phyloP scores from a whole-genome alignment of 148 eudicot species.

The Chenopodium quinoa region DNA sequence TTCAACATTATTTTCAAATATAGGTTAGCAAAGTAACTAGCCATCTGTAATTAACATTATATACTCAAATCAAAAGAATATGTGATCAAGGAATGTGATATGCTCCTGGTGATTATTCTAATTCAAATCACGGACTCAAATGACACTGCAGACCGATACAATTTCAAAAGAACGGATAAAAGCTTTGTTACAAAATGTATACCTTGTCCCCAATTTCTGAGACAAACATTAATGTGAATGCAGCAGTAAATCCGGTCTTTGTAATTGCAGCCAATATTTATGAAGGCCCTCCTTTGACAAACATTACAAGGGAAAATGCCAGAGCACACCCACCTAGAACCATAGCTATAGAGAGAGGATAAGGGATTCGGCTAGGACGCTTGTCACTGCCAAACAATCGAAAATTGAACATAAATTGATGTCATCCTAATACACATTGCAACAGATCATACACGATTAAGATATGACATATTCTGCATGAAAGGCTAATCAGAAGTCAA shows the following conservation, averaged over 20 bases:
- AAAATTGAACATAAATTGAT: constrained; percentile 26
- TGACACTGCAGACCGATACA: neutral
- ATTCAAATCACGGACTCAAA: no score
- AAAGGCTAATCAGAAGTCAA: neutral
- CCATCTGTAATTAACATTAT: no score
- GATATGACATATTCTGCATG: neutral
- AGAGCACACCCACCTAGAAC: constrained; percentile 55
- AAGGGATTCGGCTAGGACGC: constrained; percentile 59
- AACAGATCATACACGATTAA: constrained; percentile 9
- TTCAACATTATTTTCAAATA: no score
- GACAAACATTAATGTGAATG: constrained; percentile 80
- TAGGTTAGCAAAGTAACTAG: no score
- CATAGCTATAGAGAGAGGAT: constrained; percentile 63
- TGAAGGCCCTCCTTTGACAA: constrained; percentile 56
- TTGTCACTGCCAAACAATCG: constrained; percentile 52
- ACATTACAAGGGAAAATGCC: constrained; percentile 52
- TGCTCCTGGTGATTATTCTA: no score
- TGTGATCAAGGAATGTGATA: no score
- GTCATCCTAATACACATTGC: constrained; percentile 15
- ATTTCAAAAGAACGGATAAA: neutral
- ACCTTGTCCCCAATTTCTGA: constrained; percentile 99
- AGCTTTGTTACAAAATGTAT: constrained; percentile 17
- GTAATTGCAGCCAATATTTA: constrained; percentile 65
- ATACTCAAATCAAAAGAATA: no score
- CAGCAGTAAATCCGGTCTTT: constrained; percentile 95